Conservation (phyloP, 192 early-diverging fungal species). For the Chytriomyces confervae region DNA sequence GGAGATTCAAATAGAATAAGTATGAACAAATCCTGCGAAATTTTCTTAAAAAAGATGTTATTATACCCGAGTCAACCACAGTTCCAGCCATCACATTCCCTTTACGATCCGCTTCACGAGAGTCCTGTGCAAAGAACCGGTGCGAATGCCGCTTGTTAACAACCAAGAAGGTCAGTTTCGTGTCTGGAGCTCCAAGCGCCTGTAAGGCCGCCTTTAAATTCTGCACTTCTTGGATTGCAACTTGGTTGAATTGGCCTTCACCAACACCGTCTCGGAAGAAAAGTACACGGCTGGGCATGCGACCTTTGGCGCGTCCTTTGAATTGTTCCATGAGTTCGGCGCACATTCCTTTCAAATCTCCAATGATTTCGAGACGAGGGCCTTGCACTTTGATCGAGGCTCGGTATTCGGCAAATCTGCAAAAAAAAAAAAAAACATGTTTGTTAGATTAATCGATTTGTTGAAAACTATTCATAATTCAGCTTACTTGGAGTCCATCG, state of each 20-base stretch:
- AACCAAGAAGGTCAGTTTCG: conserved; percentile 58
- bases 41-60: background rate
- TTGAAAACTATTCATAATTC: too few species aligned
- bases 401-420: conserved; percentile 39
- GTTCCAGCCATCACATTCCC: conserved; percentile 88
- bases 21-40: background rate
- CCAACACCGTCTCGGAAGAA: conserved; percentile 75
- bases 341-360: conserved; percentile 46
- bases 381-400: conserved; percentile 50
- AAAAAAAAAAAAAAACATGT: too few species aligned
- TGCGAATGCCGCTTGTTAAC: conserved; percentile 64
- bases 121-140: conserved; percentile 73
- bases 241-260: conserved; percentile 59
- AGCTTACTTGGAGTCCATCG: conserved; percentile 37
- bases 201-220: conserved; percentile 55
- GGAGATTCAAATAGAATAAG: background rate
- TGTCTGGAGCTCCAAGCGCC: conserved; percentile 30
- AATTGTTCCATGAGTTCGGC: conserved; percentile 42
- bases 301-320: conserved; percentile 42
- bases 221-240: conserved; percentile 52
- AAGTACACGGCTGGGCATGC: conserved; percentile 52
- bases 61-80: conserved; percentile 59
- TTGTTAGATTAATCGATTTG: too few species aligned
- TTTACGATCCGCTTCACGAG: conserved; percentile 63
- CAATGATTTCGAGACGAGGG: conserved; percentile 54